Evolutionary conservation across 257 asterid species (phyloP).

Genomic region (Forsythia suspensa): DNA sequence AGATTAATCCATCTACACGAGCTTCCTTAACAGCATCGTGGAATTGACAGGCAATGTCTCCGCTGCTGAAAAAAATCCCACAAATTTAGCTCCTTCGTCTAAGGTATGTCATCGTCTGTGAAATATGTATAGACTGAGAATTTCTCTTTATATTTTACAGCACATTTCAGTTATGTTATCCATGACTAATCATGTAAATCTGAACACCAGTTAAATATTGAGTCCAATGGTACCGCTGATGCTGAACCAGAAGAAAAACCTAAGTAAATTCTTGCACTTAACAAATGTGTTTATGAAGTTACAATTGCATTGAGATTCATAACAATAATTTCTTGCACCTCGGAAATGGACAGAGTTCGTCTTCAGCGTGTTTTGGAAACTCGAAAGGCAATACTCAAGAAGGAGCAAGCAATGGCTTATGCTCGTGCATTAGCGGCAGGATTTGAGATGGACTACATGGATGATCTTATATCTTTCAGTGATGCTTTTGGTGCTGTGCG

Average conservation of each 20-base stretch:
- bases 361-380: conserved; percentile 73
- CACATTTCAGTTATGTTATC: not conserved
- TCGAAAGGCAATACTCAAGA: conserved; percentile 71
- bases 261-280: conserved; percentile 42
- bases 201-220: conserved; percentile 37
- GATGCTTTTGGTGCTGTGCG: conserved; percentile 84
- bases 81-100: conserved; percentile 29
- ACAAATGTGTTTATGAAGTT: conserved; percentile 7
- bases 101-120: conserved; percentile 41
- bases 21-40: conserved; percentile 16
- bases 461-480: conserved; percentile 65
- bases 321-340: not conserved
- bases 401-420: conserved; percentile 91
- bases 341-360: conserved; percentile 49
- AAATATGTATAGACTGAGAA: not conserved
- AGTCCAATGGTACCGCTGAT: conserved; percentile 33
- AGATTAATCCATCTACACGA: not conserved
- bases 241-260: conserved; percentile 55
- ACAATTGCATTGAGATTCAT: not conserved
- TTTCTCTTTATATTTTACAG: not conserved
- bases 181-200: conserved; percentile 15
- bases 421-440: conserved; percentile 92
- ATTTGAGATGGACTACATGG: conserved; percentile 55
- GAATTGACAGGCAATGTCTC: conserved; percentile 28
- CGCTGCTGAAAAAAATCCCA: conserved; percentile 33